Base-by-base conservation (phyloP, 1,139 yeast genomes). In the Suhomyces terraborum region DNA sequence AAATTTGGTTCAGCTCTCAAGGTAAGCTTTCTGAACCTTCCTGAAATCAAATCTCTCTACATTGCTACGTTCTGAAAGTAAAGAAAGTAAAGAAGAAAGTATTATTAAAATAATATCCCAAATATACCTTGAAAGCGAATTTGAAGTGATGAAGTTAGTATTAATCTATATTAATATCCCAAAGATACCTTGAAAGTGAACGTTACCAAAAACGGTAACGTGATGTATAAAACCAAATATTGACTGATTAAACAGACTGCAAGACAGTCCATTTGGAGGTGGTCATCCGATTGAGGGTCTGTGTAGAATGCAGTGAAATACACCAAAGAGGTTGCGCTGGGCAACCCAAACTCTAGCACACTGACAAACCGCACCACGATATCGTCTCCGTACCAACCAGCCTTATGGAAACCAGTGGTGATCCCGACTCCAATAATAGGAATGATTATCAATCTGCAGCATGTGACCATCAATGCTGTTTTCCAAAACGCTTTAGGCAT, bases 221-320 rank as follows among this genome's bases (percentile, higher is more conserved):
- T 73, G 17, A 87, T 55, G 39, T 78, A 77, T 46, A 87, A 64
- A 6, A 79, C 51, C 2, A 76, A 59, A 55, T 89, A 89, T 56
- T 88, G 94, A 38, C 75, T 73, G 46, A 89, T 78, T 48, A 88
- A 75, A 31, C 80, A 72, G 10, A 87, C 70, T 0, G 96, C 94
- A 47, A 89, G 68, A 57, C 91, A 84, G 54, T 89, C 95, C 84
- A 89, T 81, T 61, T 88, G 95, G 8, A 80, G 55, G 55, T 83
- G 85, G 20, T 77, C 79, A 1, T 70, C 79, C 7, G 77, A 67
- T 35, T 69, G 71, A 1, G 85, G 80, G 33, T 84, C 85, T 1
- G 93, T 82, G 60, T 82, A 87, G 56, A 87, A 82, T 5, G 95
- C 93, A 3, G 96, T 88, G 48, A 89, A 71, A 58, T 88, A 89